These are phyloP conservation scores for Yamadazyma sp. DNA, from an alignment of 1,139 yeast genomes.

Conservation along the genomic window DNA sequence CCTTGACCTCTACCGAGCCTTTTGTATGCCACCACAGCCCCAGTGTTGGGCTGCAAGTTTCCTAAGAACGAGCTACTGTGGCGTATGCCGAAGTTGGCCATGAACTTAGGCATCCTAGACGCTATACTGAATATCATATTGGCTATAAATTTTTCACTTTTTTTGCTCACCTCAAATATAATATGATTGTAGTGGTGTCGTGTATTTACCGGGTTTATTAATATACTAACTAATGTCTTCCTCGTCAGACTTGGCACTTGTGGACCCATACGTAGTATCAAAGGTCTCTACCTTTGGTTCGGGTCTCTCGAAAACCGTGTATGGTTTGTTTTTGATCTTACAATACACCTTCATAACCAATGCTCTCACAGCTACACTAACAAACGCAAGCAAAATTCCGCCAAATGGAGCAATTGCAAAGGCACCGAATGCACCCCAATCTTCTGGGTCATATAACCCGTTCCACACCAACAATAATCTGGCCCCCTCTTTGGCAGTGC, in stretches of 20 bases:
- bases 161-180: neutral
- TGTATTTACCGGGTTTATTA: neutral
- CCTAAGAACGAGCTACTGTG: conserved; percentile 30
- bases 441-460: conserved; percentile 73
- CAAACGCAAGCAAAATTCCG: conserved; percentile 59
- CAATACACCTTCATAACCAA: conserved; percentile 34
- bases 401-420: conserved; percentile 90
- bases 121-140: conserved; percentile 8
- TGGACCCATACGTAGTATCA: conserved; percentile 12
- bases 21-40: conserved; percentile 48
- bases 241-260: conserved; percentile 9
- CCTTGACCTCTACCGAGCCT: conserved; percentile 98
- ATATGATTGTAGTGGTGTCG: neutral
- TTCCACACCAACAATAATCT: conserved; percentile 65
- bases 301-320: conserved; percentile 59
- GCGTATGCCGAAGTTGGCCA: conserved; percentile 14
- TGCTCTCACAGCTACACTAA: conserved; percentile 54
- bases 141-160: conserved; percentile 5
- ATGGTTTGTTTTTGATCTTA: conserved; percentile 40
- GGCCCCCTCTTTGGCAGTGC: conserved; percentile 75
- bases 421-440: conserved; percentile 96
- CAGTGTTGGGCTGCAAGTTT: conserved; percentile 39
- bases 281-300: conserved; percentile 9
- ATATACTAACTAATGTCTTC: neutral
- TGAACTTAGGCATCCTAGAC: conserved; percentile 5